phyloP scores from a whole-genome alignment of 2,329 filamentous ascomycete genomes.

The Mycosphaerella arachidis region DNA sequence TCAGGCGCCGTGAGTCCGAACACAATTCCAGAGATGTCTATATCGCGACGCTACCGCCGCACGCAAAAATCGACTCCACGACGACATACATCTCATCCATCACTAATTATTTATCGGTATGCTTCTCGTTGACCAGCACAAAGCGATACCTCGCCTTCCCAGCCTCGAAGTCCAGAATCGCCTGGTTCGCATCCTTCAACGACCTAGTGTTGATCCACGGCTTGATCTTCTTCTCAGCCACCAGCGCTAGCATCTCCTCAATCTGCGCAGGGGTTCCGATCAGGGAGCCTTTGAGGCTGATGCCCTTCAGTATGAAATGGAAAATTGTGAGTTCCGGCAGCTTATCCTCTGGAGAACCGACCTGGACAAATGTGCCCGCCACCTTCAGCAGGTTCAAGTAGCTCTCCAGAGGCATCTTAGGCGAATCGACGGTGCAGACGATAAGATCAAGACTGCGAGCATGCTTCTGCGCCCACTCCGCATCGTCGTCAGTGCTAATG shows the following conservation, averaged over 20 bases:
- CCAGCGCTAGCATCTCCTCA: constrained; percentile 57
- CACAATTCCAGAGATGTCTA: too few species aligned
- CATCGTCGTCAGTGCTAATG: constrained; percentile 54
- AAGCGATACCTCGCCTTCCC: constrained; percentile 48
- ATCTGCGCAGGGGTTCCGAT: constrained; percentile 55
- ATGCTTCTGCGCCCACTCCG: constrained; percentile 55
- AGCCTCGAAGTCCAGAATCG: constrained; percentile 53
- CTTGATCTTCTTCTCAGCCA: constrained; percentile 53
- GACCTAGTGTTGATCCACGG: constrained; percentile 59
- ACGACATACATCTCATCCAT: not conserved
- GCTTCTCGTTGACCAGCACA: constrained; percentile 26
- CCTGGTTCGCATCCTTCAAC: constrained; percentile 55
- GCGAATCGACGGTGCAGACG: constrained; percentile 52
- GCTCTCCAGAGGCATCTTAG: constrained; percentile 58
- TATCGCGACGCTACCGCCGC: too few species aligned
- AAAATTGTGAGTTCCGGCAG: constrained; percentile 53
- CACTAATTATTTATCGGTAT: not conserved
- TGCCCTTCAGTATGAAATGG: constrained; percentile 53
- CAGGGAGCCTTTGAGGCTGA: constrained; percentile 40
- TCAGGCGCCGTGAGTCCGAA: too few species aligned
- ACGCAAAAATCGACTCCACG: too few species aligned
- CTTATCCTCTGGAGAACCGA: constrained; percentile 60
- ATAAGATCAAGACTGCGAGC: constrained; percentile 53
- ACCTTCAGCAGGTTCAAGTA: constrained; percentile 59
- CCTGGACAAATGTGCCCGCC: constrained; percentile 59